Base-by-base conservation (phyloP, 2,329 filamentous ascomycete genomes). In the Curvularia lunata region DNA sequence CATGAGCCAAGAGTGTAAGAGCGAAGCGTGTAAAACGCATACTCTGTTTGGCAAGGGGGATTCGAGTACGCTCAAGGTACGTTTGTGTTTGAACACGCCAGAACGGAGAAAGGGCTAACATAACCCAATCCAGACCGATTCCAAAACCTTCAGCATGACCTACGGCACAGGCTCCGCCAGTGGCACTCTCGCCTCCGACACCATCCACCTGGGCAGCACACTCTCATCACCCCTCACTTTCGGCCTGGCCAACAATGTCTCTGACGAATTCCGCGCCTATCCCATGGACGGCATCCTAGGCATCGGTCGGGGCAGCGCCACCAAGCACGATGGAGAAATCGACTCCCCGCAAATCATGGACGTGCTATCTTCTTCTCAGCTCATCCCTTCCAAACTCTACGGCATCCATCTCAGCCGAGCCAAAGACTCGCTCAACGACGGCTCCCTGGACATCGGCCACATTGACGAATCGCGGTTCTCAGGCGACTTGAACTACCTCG, bases 261-360 rank as follows among this genome's bases (percentile, higher is more conserved):
- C 91, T 1, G 77, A 86, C 50, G 88, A 95, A 62, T 96, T 97
- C 74, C 78, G 81, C 27, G 84, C 85, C 51, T 96, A 94, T 67
- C 89, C 91, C 1, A 92, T 96, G 76, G 92, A 97, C 73, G 92
- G 92, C 23, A 96, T 97, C 48, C 79, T 97, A 2, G 92, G 92
- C 4, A 79, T 96, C 23, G 89, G 90, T 16, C 87, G 88, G 59
- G 28, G 62, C 47, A 5, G 47, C 30, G 12, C 10, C 30, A 32
- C 30, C 30, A 32, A 32, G 12, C 3, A 32, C 13, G 13, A 84
- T 2, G 80, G 79, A 34, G 83, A 74, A 3, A 72, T 80, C 56
- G 71, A 71, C 3, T 70, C 84, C 5, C 85, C 89, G 19, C 91
- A 87, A 43, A 88, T 95, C 66, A 81, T 95, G 72, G 81, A 88